Evolutionary conservation across 495 filamentous ascomycete species (phyloP).

Genomic region (Aspergillus taichungensis): DNA sequence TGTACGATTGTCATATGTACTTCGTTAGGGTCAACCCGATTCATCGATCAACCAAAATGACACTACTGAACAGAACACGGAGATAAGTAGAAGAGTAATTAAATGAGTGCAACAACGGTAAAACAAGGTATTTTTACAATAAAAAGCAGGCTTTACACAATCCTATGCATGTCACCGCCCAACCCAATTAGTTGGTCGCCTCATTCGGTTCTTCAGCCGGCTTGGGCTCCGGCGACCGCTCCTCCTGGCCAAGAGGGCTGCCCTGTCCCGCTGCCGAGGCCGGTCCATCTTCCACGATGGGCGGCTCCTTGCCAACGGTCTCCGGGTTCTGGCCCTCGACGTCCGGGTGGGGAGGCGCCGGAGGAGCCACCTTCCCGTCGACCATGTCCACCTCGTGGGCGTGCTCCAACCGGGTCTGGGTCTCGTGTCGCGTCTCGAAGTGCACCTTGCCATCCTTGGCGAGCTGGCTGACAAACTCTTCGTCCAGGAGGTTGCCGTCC

Average conservation of each 20-base stretch:
- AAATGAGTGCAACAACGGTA: background rate
- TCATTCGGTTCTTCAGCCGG: slow-evolving; percentile 72
- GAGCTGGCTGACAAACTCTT: slow-evolving; percentile 73
- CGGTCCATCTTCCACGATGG: slow-evolving; percentile 31
- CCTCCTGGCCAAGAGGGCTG: slow-evolving; percentile 45
- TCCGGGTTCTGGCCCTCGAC: slow-evolving; percentile 65
- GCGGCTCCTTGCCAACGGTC: slow-evolving; percentile 40
- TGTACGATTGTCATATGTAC: too few species aligned
- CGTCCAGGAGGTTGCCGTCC: slow-evolving; percentile 77
- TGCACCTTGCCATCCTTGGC: slow-evolving; percentile 73
- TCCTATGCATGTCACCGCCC: slow-evolving; percentile 4
- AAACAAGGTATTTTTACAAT: background rate
- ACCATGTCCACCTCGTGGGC: slow-evolving; percentile 49
- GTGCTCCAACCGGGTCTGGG: slow-evolving; percentile 54
- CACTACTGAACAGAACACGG: slow-evolving; percentile 6
- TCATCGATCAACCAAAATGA: too few species aligned
- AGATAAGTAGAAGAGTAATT: slow-evolving; percentile 1
- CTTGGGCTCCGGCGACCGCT: slow-evolving; percentile 49
- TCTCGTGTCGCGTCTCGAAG: slow-evolving; percentile 92
- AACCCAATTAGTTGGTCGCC: slow-evolving; percentile 38
- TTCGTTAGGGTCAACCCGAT: too few species aligned
- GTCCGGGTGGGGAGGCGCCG: slow-evolving; percentile 78
- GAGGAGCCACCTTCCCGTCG: slow-evolving; percentile 62
- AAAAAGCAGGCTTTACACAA: too few species aligned
- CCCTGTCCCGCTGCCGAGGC: slow-evolving; percentile 52